Base-by-base conservation (phyloP, 192 early-diverging fungal species). In the Helicostylum pulchrum region DNA sequence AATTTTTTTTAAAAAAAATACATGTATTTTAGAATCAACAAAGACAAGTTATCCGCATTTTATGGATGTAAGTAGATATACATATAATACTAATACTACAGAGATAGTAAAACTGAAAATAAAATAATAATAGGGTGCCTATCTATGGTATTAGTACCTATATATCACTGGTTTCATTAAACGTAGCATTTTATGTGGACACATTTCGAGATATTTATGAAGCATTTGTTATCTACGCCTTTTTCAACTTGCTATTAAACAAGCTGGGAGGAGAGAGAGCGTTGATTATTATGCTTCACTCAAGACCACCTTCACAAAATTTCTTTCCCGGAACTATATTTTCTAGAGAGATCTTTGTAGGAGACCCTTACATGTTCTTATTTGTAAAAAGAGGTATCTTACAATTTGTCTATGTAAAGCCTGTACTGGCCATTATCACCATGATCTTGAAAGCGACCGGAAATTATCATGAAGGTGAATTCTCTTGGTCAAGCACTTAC, bases 211-310 rank as follows among this genome's bases (percentile, higher is more conserved):
- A 97, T 59, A 83, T 97, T 7, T 97, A 97, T 67, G 95, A 97
- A 73, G 93, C 92, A 31, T 97, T 95, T 82, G 95, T 97, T 23
- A 90, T 97, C 50, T 97, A 97, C 77, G 89, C 90, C 66, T 97
- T 97, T 74, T 93, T 97, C 77, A 92, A 81, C 43, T 73, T 97
- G 51, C 66, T 95, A 46, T 85, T 96, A 34, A 88, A 90, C 65
- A 92, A 94, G 62, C 79, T 95, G 49, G 94, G 90, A 23, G 95
- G 95, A 19, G 95, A 98, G 61, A 82, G 95, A 10, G 82, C 88
- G 7, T 75, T 96, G 23, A 76, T 95, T 32, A 81, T 88, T 42
- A 87, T 88, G 73, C 79, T 97, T 54, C 88, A 91, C 60, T 79
- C 83, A 53, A 85, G 88, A n/a, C 79, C 88, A 7, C 82, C 90